Evolutionary conservation across 495 filamentous ascomycete genomes (phyloP).

Genomic region (Oidiodendron maius): DNA sequence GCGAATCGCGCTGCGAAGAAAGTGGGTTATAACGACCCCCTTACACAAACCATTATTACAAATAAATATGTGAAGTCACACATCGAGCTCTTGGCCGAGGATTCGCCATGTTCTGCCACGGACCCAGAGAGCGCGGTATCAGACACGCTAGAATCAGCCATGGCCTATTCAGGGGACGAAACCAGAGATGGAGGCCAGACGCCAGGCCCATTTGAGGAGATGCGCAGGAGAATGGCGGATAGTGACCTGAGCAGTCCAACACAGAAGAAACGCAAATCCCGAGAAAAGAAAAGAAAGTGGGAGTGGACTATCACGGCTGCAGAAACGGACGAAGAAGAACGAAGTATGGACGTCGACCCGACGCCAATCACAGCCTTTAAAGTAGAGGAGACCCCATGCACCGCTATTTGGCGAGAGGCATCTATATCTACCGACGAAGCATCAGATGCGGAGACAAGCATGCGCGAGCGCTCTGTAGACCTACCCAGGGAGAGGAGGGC

Average conservation of each 20-base stretch:
- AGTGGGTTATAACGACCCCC: constrained; percentile 49
- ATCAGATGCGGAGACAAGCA: constrained; percentile 11
- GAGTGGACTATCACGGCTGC: constrained; percentile 20
- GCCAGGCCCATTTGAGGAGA: constrained; percentile 51
- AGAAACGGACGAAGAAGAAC: constrained; percentile 10
- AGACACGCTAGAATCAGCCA: constrained; percentile 37
- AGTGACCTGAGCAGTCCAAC: constrained; percentile 30
- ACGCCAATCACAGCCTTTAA: constrained; percentile 16
- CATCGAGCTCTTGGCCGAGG: constrained; percentile 46
- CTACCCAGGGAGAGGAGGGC: constrained; percentile 4
- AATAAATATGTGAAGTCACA: constrained; percentile 49
- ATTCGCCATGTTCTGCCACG: constrained; percentile 32
- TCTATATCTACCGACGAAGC: constrained; percentile 13
- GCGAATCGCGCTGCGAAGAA: constrained; percentile 35
- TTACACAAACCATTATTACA: constrained; percentile 49
- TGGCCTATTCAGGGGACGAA: constrained; percentile 41
- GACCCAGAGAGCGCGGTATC: constrained; percentile 11
- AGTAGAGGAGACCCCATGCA: constrained; percentile 14
- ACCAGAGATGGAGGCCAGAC: constrained; percentile 49
- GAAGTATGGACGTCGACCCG: neutral
- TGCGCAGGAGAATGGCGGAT: constrained; percentile 44
- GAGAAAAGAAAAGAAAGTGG: constrained; percentile 28
- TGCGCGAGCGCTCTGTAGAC: constrained; percentile 5
- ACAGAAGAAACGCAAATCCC: constrained; percentile 34
- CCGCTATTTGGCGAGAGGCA: constrained; percentile 13